Evolutionary conservation across 2,329 filamentous ascomycete genomes (phyloP).

Genomic region (Tolypocladium inflatum): DNA sequence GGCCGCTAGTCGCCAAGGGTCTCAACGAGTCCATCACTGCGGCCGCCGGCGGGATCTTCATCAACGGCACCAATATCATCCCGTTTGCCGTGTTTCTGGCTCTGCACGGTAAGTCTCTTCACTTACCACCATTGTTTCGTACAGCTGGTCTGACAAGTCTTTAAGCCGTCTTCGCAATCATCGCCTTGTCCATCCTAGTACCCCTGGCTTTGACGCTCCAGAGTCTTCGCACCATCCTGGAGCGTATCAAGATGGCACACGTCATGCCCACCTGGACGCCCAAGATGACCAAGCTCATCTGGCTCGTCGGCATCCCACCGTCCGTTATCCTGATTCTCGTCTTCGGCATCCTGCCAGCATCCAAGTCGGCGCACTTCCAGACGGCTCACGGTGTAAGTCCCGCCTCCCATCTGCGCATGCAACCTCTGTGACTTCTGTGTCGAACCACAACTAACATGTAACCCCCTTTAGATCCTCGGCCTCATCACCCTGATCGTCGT

Average conservation of each 20-base stretch:
- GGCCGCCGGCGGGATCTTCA: background rate
- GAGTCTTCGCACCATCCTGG: conserved; percentile 14
- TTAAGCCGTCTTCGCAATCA: conserved; percentile 8
- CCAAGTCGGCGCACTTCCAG: conserved; percentile 15
- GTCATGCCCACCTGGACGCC: conserved; percentile 11
- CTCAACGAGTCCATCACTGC: conserved; percentile 9
- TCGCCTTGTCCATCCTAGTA: conserved; percentile 14
- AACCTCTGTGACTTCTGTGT: background rate
- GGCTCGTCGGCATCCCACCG: conserved; percentile 15
- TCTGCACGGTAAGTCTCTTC: conserved; percentile 2
- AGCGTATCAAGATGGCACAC: conserved; percentile 10
- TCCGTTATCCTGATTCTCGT: conserved; percentile 13
- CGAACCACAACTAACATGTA: background rate
- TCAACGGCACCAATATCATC: conserved; percentile 2
- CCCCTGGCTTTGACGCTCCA: conserved; percentile 18
- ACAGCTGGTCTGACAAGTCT: background rate
- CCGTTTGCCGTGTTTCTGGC: conserved; percentile 1
- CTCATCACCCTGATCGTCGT: conserved; percentile 16
- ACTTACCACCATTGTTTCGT: too few species aligned
- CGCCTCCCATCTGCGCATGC: background rate
- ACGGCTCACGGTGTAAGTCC: conserved; percentile 19
- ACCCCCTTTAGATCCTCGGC: conserved; percentile 14
- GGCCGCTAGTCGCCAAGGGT: conserved; percentile 9
- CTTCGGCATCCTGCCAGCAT: conserved; percentile 14
- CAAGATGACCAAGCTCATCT: conserved; percentile 14